Conservation (phyloP, 441 rosid genomes). For the Adansonia madagascariensis region DNA sequence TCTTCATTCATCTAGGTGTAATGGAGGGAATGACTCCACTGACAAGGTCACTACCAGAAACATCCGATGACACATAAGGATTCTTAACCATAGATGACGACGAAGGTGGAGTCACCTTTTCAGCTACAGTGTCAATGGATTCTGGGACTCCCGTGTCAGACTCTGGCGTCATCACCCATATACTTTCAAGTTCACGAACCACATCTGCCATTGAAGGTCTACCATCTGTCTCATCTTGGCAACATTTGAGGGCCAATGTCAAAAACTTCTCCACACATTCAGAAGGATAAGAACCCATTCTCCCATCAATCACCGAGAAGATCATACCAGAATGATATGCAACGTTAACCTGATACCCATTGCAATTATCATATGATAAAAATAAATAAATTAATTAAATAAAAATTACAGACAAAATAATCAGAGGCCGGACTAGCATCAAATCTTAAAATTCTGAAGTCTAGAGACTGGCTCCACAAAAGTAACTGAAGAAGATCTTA, state of each 20-base stretch:
- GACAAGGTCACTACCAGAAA: constrained; percentile 89
- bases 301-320: constrained; percentile 71
- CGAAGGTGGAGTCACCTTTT: constrained; percentile 26
- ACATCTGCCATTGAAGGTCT: constrained; percentile 96
- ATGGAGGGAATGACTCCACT: constrained; percentile 78
- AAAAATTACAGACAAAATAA: not conserved
- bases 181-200: constrained; percentile 77
- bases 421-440: not conserved
- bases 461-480: not conserved
- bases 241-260: constrained; percentile 72
- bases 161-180: constrained; percentile 69
- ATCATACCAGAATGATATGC: constrained; percentile 79
- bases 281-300: constrained; percentile 88
- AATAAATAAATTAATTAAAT: not conserved
- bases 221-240: constrained; percentile 48
- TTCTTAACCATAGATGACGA: constrained; percentile 37
- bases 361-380: not conserved
- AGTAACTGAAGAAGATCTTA: not conserved
- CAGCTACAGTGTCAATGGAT: constrained; percentile 9
- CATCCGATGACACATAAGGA: constrained; percentile 52
- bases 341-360: constrained; percentile 35
- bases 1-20: constrained; percentile 57
- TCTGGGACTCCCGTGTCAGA: constrained; percentile 36
- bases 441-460: not conserved
- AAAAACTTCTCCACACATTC: constrained; percentile 83